Evolutionary conservation across 2,329 filamentous ascomycete genomes (phyloP).

Genomic region (Sordariomycetes sp.): DNA sequence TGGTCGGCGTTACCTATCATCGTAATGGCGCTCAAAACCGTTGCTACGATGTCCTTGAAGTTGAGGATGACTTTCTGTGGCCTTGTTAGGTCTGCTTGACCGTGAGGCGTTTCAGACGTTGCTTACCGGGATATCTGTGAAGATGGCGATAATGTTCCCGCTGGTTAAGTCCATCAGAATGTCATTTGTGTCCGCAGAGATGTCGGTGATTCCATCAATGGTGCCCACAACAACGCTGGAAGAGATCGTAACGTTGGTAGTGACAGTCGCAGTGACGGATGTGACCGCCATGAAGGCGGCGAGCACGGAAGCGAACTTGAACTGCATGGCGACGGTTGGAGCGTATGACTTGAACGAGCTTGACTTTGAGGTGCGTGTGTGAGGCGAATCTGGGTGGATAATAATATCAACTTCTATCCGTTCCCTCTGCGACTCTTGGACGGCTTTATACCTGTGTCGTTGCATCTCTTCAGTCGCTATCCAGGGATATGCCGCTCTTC

Average conservation of each 20-base stretch:
- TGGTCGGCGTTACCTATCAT: slow-evolving; percentile 1
- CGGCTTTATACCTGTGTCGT: too few relatives aligned
- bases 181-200: slow-evolving; percentile 6
- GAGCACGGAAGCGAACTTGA: background rate
- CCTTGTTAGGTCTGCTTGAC: background rate
- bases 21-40: slow-evolving; percentile 1
- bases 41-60: slow-evolving; percentile 5
- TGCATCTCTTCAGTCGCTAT: too few relatives aligned
- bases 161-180: background rate
- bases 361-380: too few relatives aligned
- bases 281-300: background rate
- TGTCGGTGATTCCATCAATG: slow-evolving; percentile 7
- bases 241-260: background rate
- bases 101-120: background rate
- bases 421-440: too few relatives aligned
- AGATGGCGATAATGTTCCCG: background rate
- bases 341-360: background rate
- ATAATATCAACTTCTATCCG: too few relatives aligned
- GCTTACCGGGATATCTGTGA: background rate
- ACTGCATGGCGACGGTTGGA: background rate
- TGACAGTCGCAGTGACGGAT: background rate
- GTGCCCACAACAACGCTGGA: slow-evolving; percentile 2
- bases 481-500: too few relatives aligned
- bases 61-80: slow-evolving; percentile 1
- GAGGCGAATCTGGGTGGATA: too few relatives aligned